These are phyloP conservation scores for Curvularia spicifera DNA, from an alignment of 2,329 filamentous ascomycete species.

Conservation along the genomic window DNA sequence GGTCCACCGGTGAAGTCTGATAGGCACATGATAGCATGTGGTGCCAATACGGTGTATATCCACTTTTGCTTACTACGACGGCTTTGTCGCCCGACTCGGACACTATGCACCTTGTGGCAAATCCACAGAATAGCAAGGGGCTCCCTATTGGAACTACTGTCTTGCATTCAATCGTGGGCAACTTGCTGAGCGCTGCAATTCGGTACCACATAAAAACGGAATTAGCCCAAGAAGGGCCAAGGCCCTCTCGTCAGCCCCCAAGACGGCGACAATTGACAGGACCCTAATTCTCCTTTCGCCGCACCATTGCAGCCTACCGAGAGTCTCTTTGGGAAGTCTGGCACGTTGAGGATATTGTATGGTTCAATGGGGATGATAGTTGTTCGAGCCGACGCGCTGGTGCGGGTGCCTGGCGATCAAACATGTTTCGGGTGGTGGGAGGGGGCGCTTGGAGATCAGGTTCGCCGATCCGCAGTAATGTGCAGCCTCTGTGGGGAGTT, in stretches of 20 bases:
- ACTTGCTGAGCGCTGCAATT: neutral
- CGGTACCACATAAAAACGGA: conserved; percentile 3
- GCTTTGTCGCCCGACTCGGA: neutral
- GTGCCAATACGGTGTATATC: conserved; percentile 1
- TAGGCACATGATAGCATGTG: neutral
- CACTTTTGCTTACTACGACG: neutral
- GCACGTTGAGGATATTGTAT: neutral
- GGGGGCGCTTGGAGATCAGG: conserved; percentile 8
- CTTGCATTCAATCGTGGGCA: neutral
- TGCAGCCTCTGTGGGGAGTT: neutral
- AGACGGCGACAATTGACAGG: neutral
- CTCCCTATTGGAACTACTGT: neutral
- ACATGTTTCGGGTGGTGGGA: conserved; percentile 6
- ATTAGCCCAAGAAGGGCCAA: conserved; percentile 1
- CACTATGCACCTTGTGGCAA: neutral
- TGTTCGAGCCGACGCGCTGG: conserved; percentile 3
- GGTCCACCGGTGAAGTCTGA: conserved; percentile 7
- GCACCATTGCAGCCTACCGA: neutral
- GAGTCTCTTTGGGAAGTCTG: neutral
- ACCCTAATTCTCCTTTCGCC: neutral
- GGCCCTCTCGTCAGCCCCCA: neutral
- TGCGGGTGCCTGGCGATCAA: conserved; percentile 18
- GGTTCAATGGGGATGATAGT: neutral
- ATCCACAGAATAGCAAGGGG: neutral
- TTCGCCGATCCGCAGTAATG: conserved; percentile 11